phyloP scores from a whole-genome alignment of 2,329 filamentous ascomycete genomes.

The Drechslera avenae region DNA sequence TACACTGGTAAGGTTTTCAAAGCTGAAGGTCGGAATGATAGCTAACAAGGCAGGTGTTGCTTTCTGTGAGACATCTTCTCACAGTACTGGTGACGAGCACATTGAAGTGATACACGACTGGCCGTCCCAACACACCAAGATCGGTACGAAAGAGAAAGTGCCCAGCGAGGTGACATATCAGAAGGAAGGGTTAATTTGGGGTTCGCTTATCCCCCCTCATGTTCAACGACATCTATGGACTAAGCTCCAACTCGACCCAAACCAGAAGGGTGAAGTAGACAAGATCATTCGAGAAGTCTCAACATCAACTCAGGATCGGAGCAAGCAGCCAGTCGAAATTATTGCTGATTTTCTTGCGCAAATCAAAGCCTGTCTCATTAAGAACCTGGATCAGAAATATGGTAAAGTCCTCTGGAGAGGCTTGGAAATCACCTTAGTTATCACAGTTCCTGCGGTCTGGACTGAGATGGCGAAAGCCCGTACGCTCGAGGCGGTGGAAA shows the following conservation, averaged over 20 bases:
- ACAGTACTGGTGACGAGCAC: background rate
- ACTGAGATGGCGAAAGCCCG: constrained; percentile 27
- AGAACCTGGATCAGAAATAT: constrained; percentile 29
- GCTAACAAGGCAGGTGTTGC: constrained; percentile 28
- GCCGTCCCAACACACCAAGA: constrained; percentile 27
- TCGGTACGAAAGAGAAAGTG: constrained; percentile 39
- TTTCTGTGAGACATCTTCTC: constrained; percentile 35
- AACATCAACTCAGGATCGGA: background rate
- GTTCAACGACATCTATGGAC: constrained; percentile 40
- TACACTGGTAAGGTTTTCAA: constrained; percentile 22
- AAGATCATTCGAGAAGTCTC: constrained; percentile 23
- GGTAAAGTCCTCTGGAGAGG: constrained; percentile 23
- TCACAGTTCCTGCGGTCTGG: constrained; percentile 38
- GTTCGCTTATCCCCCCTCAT: constrained; percentile 17
- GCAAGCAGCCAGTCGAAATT: constrained; percentile 30
- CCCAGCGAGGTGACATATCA: constrained; percentile 32
- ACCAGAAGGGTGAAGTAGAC: constrained; percentile 19
- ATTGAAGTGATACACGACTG: constrained; percentile 37
- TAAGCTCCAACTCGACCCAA: constrained; percentile 34
- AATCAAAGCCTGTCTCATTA: constrained; percentile 26
- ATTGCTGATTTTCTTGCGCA: constrained; percentile 36
- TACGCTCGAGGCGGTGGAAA: constrained; percentile 22
- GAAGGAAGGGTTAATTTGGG: constrained; percentile 3
- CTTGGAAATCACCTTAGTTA: constrained; percentile 18
- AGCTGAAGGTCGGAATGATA: background rate